phyloP scores from a whole-genome alignment of 768 basidiomycete genomes.

The Chalciporus pseudorubinellus region DNA sequence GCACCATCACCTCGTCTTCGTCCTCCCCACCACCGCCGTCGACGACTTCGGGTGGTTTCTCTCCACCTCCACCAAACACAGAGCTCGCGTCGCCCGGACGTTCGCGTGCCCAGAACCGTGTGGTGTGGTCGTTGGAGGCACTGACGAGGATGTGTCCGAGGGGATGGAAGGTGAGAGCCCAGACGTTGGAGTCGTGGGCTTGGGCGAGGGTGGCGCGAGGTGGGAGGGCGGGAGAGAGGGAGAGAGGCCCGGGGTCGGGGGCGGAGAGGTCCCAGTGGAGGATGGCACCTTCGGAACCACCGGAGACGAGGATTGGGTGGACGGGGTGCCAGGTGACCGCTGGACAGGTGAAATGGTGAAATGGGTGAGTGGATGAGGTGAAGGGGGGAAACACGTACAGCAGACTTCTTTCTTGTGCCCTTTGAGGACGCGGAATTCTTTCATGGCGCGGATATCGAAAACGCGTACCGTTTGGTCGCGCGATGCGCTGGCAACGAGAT shows the following conservation, averaged over 20 bases:
- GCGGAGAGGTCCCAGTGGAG: constrained; percentile 89
- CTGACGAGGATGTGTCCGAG: constrained; percentile 92
- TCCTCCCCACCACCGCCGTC: constrained; percentile 65
- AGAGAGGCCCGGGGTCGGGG: constrained; percentile 42
- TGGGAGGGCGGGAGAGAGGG: constrained; percentile 38
- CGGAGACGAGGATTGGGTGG: constrained; percentile 88
- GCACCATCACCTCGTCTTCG: constrained; percentile 70
- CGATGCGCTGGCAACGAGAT: constrained; percentile 91
- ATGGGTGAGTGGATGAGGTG: background rate
- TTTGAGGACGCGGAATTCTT: constrained; percentile 86
- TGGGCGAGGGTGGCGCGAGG: constrained; percentile 88
- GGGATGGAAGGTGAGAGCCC: constrained; percentile 93
- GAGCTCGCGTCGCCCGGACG: constrained; percentile 79
- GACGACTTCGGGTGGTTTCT: constrained; percentile 73
- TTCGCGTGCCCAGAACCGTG: constrained; percentile 97
- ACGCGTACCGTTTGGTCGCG: constrained; percentile 93
- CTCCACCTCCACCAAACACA: constrained; percentile 77
- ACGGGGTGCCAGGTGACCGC: constrained; percentile 96
- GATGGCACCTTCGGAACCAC: constrained; percentile 92
- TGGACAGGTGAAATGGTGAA: constrained; percentile 27
- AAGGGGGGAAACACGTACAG: constrained; percentile 54
- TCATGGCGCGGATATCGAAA: constrained; percentile 98
- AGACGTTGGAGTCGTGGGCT: constrained; percentile 97
- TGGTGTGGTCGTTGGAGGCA: constrained; percentile 98
- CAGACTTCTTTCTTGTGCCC: constrained; percentile 99